Percentiles rank a stretch among this genome's conserved stretches.
phyloP scores from a whole-genome alignment of 768 basidiomycete genomes.

The Mycena pura region DNA sequence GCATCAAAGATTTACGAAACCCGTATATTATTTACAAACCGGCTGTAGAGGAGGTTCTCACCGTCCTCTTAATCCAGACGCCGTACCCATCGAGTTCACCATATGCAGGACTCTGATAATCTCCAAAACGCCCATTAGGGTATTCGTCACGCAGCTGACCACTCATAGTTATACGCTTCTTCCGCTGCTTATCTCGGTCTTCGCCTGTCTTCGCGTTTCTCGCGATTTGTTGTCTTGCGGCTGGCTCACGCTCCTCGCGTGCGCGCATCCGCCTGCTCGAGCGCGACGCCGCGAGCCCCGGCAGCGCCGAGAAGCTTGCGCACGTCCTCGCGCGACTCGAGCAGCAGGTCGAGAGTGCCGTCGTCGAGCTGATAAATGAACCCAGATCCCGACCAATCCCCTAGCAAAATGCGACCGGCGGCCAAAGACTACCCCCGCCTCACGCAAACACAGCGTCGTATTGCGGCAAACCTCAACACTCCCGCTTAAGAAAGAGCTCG shows the following conservation, averaged over 20 bases:
- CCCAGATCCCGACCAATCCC: constrained; percentile 5
- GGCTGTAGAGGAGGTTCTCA: constrained; percentile 48
- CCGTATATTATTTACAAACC: too few species aligned
- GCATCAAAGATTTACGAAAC: too few species aligned
- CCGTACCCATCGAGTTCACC: constrained; percentile 98
- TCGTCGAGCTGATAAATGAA: constrained; percentile 66
- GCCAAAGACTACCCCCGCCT: constrained; percentile 35
- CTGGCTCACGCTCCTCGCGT: constrained; percentile 65
- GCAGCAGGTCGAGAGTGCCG: constrained; percentile 62
- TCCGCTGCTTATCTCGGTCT: constrained; percentile 69
- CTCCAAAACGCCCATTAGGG: constrained; percentile 98
- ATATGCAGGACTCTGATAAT: constrained; percentile 95
- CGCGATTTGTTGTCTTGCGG: constrained; percentile 59
- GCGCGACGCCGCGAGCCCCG: constrained; percentile 53
- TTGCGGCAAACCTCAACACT: constrained; percentile 70
- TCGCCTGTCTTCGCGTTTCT: constrained; percentile 64
- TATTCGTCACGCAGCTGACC: constrained; percentile 72
- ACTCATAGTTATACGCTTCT: constrained; percentile 56
- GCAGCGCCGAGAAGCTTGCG: constrained; percentile 57
- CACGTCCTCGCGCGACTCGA: constrained; percentile 66
- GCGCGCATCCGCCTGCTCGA: constrained; percentile 72
- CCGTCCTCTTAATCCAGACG: constrained; percentile 89
- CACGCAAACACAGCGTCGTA: constrained; percentile 60
- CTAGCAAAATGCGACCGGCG: background rate
- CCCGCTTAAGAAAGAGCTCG: constrained; percentile 74